Evolutionary conservation across 106 monocot genomes (phyloP).

Genomic region (Dendrobium catenatum): DNA sequence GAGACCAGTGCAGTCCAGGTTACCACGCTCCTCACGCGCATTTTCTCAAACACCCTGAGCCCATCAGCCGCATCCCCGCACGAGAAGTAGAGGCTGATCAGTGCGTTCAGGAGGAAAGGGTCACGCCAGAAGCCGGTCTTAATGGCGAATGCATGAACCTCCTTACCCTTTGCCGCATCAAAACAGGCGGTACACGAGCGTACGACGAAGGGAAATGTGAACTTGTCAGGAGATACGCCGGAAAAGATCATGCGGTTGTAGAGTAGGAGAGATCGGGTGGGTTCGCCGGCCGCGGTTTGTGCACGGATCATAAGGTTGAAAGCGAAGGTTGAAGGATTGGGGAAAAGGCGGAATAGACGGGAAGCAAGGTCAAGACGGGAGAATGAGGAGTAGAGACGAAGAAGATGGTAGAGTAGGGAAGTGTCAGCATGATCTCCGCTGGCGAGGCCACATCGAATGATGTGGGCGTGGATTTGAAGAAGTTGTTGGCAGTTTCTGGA

Average conservation of each 20-base stretch:
- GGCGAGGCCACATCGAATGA: slow-evolving; percentile 28
- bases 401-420: slow-evolving; percentile 20
- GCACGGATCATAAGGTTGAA: slow-evolving; percentile 49
- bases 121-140: slow-evolving; percentile 39
- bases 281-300: slow-evolving; percentile 19
- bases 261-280: slow-evolving; percentile 29
- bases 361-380: slow-evolving; percentile 18
- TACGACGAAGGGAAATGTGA: slow-evolving; percentile 55
- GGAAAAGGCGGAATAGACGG: slow-evolving; percentile 21
- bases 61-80: slow-evolving; percentile 15
- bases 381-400: slow-evolving; percentile 37
- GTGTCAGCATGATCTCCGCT: background rate
- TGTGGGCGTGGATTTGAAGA: slow-evolving; percentile 40
- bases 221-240: slow-evolving; percentile 39
- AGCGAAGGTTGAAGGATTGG: slow-evolving; percentile 19
- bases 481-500: slow-evolving; percentile 8
- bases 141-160: slow-evolving; percentile 44
- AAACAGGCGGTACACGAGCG: slow-evolving; percentile 24
- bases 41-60: slow-evolving; percentile 39
- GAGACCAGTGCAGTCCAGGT: slow-evolving; percentile 55
- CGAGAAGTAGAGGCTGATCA: slow-evolving; percentile 40
- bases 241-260: slow-evolving; percentile 26
- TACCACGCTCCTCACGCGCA: slow-evolving; percentile 41
- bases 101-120: slow-evolving; percentile 33
- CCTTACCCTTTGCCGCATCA: slow-evolving; percentile 14